Evolutionary conservation across 371 early-diverging fungal genomes (phyloP).

Genomic region (Batkoa obscura): DNA sequence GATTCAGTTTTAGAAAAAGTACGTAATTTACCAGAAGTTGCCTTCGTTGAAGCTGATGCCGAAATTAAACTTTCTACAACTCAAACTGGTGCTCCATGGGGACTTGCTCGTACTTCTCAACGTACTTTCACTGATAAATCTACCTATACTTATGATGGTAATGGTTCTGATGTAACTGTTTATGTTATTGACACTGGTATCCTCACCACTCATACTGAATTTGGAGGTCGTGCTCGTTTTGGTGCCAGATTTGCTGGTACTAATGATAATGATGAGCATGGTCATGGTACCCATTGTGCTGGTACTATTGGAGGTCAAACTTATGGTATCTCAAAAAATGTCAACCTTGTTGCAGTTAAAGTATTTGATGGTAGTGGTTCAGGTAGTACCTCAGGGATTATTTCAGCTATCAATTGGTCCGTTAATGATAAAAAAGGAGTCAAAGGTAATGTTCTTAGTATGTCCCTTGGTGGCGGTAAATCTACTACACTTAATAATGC

Average conservation of each 20-base stretch:
- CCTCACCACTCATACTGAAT: conserved; percentile 46
- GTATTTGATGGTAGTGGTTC: conserved; percentile 44
- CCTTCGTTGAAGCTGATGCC: not conserved
- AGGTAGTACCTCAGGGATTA: conserved; percentile 43
- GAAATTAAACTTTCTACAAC: not conserved
- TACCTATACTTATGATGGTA: conserved; percentile 15
- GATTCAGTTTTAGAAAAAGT: not conserved
- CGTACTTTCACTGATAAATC: not conserved
- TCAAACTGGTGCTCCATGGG: conserved; percentile 25
- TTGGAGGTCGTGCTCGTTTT: conserved; percentile 61
- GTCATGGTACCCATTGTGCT: conserved; percentile 54
- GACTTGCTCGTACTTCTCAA: conserved; percentile 28
- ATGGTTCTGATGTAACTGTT: conserved; percentile 36
- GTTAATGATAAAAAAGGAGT: conserved; percentile 16
- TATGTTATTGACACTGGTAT: conserved; percentile 62
- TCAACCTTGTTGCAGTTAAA: conserved; percentile 61
- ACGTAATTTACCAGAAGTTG: not conserved
- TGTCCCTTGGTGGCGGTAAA: conserved; percentile 25
- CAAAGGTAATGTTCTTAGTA: conserved; percentile 21
- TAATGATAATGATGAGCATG: conserved; percentile 20
- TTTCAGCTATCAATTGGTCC: conserved; percentile 54
- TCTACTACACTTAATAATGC: conserved; percentile 15
- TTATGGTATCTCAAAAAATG: conserved; percentile 81
- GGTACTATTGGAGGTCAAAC: conserved; percentile 52
- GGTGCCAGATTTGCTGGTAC: conserved; percentile 52